phyloP scores from a whole-genome alignment of 2,329 filamentous ascomycete species.

The Fusarium goolgardi region DNA sequence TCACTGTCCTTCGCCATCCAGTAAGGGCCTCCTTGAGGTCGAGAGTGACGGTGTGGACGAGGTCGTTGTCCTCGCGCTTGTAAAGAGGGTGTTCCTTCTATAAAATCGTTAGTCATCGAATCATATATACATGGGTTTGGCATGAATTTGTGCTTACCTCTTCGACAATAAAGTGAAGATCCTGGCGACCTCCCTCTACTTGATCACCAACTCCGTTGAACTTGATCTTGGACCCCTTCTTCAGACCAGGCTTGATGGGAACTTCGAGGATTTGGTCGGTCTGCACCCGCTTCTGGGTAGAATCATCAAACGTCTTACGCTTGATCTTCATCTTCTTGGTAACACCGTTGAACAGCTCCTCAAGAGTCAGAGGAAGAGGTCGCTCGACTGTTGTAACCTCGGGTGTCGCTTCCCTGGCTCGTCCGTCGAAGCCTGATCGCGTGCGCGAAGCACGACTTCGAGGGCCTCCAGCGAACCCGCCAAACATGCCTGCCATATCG shows the following conservation, averaged over 20 bases:
- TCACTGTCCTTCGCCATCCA: slow-evolving; percentile 91
- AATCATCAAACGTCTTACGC: slow-evolving; percentile 90
- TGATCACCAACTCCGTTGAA: slow-evolving; percentile 98
- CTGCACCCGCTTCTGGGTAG: slow-evolving; percentile 79
- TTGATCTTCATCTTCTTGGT: slow-evolving; percentile 99
- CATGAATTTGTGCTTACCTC: slow-evolving; percentile 71
- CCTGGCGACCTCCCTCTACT: slow-evolving; percentile 94
- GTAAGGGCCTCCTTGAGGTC: slow-evolving; percentile 93
- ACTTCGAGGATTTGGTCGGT: slow-evolving; percentile 94
- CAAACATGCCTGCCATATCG: slow-evolving; percentile 67
- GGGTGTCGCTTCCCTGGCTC: slow-evolving; percentile 65
- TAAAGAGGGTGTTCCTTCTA: slow-evolving; percentile 90
- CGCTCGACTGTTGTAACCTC: slow-evolving; percentile 94
- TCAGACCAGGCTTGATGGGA: slow-evolving; percentile 93
- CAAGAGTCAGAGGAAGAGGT: slow-evolving; percentile 80
- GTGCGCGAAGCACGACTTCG: slow-evolving; percentile 57
- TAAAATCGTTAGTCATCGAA: slow-evolving; percentile 55
- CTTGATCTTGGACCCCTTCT: slow-evolving; percentile 98
- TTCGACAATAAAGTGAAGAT: slow-evolving; percentile 92
- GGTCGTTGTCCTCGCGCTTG: slow-evolving; percentile 87
- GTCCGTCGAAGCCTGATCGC: slow-evolving; percentile 54
- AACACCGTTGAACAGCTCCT: slow-evolving; percentile 87
- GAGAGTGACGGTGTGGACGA: slow-evolving; percentile 81
- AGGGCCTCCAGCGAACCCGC: slow-evolving; percentile 57
- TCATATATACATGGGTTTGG: neutral